These are phyloP conservation scores for Spencermartinsiella ligniputridi DNA, from an alignment of 1,139 yeast species.

Conservation along the genomic window DNA sequence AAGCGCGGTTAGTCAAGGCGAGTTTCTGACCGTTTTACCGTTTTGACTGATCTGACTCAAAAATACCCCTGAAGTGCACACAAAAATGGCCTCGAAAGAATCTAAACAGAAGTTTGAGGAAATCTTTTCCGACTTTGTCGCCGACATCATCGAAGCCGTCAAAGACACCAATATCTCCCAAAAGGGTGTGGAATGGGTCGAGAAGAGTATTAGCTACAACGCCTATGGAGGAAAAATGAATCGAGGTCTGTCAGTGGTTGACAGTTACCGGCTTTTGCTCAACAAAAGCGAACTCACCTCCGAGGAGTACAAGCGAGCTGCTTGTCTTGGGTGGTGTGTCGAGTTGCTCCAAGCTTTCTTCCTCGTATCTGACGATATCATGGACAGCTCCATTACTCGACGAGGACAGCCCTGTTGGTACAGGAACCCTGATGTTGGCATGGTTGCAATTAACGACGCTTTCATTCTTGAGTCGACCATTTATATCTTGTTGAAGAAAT, in stretches of 20 bases:
- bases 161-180: constrained; percentile 73
- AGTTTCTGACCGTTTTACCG: too few relatives aligned
- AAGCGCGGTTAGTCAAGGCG: background rate
- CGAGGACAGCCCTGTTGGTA: constrained; percentile 99
- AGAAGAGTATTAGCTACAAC: constrained; percentile 69
- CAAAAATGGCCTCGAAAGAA: constrained; percentile 17
- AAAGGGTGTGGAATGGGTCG: constrained; percentile 87
- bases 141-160: constrained; percentile 64
- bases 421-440: constrained; percentile 64
- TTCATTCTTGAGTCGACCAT: constrained; percentile 97
- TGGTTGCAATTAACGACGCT: constrained; percentile 95
- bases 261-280: constrained; percentile 80
- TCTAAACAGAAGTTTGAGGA: constrained; percentile 57
- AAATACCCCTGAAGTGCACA: too few relatives aligned
- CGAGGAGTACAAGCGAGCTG: constrained; percentile 76
- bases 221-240: constrained; percentile 96
- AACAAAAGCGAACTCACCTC: constrained; percentile 58
- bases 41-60: too few relatives aligned
- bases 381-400: constrained; percentile 96
- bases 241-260: constrained; percentile 93
- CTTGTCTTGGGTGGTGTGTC: constrained; percentile 92
- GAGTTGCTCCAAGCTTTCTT: constrained; percentile 96
- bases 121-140: constrained; percentile 73
- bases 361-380: constrained; percentile 97
- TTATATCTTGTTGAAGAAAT: constrained; percentile 80